Evolutionary conservation across 768 basidiomycete species (phyloP).

Genomic region (Mycena galericulata): DNA sequence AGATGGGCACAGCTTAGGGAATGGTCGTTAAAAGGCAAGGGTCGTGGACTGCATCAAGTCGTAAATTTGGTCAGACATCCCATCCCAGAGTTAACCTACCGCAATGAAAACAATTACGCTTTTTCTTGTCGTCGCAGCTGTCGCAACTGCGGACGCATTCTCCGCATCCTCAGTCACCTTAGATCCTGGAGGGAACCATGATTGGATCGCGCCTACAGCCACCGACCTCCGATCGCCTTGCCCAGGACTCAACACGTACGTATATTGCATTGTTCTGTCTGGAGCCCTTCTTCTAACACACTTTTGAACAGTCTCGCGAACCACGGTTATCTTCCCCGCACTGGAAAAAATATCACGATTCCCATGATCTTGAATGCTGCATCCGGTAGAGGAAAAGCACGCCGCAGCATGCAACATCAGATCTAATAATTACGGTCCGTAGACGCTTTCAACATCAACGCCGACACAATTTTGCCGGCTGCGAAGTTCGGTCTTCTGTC

Average conservation of each 20-base stretch:
- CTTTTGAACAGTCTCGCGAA: conserved; percentile 24
- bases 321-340: conserved; percentile 20
- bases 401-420: no score
- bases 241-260: conserved; percentile 16
- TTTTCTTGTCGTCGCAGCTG: background rate
- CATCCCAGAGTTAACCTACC: no score
- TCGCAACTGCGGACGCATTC: no score
- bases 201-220: conserved; percentile 6
- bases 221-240: conserved; percentile 4
- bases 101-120: no score
- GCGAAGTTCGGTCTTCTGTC: conserved; percentile 17
- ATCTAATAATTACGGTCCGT: background rate
- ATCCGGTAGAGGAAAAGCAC: background rate
- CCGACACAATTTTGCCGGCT: conserved; percentile 2
- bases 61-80: no score
- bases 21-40: no score
- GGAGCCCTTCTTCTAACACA: background rate
- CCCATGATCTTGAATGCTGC: background rate
- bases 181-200: background rate
- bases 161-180: no score
- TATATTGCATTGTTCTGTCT: background rate
- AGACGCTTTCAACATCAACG: conserved; percentile 18
- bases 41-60: no score
- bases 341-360: conserved; percentile 10
- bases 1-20: no score